Conservation (phyloP, 2,329 filamentous ascomycete species). For the Reticulascus tulasneorum region DNA sequence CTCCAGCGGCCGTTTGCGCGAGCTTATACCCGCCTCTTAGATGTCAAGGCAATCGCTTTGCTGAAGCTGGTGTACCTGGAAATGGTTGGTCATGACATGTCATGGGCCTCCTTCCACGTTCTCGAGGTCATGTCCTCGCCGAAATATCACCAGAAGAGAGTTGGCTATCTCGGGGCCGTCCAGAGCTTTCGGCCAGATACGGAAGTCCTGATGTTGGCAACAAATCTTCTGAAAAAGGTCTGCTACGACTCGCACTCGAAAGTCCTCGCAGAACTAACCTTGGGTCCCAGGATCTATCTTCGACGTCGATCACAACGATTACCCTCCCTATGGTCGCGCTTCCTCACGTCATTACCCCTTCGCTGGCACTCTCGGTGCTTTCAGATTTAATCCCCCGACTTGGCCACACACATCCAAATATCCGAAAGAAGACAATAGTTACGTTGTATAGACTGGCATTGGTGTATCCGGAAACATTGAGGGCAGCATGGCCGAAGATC, state of each 20-base stretch:
- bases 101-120: conserved; percentile 97
- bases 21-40: conserved; percentile 35
- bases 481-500: conserved; percentile 94
- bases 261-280: not conserved
- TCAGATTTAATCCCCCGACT: conserved; percentile 82
- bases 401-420: conserved; percentile 76
- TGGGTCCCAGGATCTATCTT: conserved; percentile 62
- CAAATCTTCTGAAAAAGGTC: conserved; percentile 93
- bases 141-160: conserved; percentile 92
- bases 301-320: conserved; percentile 70
- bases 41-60: conserved; percentile 92
- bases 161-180: conserved; percentile 90
- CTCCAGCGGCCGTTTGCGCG: not conserved
- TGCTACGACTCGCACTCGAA: not conserved
- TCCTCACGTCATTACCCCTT: conserved; percentile 92
- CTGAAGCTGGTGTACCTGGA: conserved; percentile 96
- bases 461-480: conserved; percentile 92
- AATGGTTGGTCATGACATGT: conserved; percentile 99
- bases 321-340: conserved; percentile 82
- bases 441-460: conserved; percentile 89
- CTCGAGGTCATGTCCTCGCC: conserved; percentile 97
- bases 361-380: conserved; percentile 83
- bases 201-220: conserved; percentile 95
- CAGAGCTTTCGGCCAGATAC: conserved; percentile 96
- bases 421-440: conserved; percentile 94